These are phyloP conservation scores for Pezicula carpinea DNA, from an alignment of 2,329 filamentous ascomycete genomes.

Conservation along the genomic window DNA sequence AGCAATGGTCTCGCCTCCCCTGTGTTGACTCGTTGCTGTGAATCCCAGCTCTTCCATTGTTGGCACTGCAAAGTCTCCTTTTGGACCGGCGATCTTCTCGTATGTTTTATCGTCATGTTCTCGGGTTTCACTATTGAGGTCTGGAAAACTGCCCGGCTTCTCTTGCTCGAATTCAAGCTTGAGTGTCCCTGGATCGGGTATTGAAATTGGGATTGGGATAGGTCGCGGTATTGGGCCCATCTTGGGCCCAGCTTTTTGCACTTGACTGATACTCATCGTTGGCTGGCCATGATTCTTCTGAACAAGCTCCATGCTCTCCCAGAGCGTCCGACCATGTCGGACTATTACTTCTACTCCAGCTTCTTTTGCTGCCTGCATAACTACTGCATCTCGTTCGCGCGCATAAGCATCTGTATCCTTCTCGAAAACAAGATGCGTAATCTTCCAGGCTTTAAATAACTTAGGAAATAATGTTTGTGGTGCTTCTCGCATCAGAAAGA, in stretches of 20 bases:
- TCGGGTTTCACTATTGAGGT: conserved; percentile 56
- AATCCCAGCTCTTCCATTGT: conserved; percentile 69
- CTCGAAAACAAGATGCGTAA: conserved; percentile 74
- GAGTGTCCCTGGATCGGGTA: conserved; percentile 65
- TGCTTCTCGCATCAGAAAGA: conserved; percentile 68
- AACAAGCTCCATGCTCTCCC: conserved; percentile 68
- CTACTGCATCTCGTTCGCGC: conserved; percentile 54
- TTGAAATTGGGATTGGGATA: conserved; percentile 49
- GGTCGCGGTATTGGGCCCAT: conserved; percentile 58
- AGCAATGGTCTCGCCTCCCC: conserved; percentile 65
- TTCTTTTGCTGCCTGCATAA: conserved; percentile 54
- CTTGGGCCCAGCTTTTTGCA: conserved; percentile 58
- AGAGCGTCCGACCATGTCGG: conserved; percentile 62
- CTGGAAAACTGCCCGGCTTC: conserved; percentile 43
- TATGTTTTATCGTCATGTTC: conserved; percentile 53
- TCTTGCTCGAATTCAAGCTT: conserved; percentile 55
- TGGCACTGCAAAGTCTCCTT: conserved; percentile 65
- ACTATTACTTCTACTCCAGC: conserved; percentile 66
- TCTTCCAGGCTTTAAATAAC: conserved; percentile 67
- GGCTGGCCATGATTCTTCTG: conserved; percentile 61
- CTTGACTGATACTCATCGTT: conserved; percentile 68
- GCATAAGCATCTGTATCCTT: conserved; percentile 74
- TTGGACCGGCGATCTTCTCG: conserved; percentile 57
- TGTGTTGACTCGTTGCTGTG: conserved; percentile 61
- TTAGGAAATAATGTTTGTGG: conserved; percentile 69